These are phyloP conservation scores for Parietichytrium sp. DNA, from an alignment of 108 stramenopile species.

Conservation along the genomic window DNA sequence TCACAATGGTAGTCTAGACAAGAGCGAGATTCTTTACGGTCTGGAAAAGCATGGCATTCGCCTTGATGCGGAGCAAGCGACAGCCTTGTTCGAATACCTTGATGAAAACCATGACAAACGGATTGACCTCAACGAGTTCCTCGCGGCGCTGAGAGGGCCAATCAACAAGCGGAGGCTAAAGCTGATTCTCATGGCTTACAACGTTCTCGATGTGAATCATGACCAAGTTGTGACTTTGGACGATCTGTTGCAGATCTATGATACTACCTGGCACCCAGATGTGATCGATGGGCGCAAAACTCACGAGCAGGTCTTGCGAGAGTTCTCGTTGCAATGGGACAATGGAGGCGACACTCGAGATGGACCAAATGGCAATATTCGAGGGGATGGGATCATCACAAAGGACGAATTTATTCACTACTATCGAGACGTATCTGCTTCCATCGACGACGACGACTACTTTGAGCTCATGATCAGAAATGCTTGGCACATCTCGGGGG, in stretches of 20 bases:
- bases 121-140: conserved; percentile 52
- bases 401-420: conserved; percentile 59
- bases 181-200: conserved; percentile 54
- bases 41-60: conserved; percentile 12
- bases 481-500: conserved; percentile 57
- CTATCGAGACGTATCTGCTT: conserved; percentile 59
- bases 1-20: not conserved
- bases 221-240: conserved; percentile 45
- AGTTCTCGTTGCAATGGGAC: conserved; percentile 52
- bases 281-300: conserved; percentile 51
- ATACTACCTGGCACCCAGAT: conserved; percentile 60
- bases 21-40: not conserved
- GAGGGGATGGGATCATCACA: conserved; percentile 59
- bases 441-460: conserved; percentile 63
- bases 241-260: conserved; percentile 49
- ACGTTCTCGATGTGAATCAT: conserved; percentile 55
- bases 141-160: conserved; percentile 51
- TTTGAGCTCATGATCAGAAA: conserved; percentile 70
- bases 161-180: conserved; percentile 40
- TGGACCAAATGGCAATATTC: too few species aligned
- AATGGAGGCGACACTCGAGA: conserved; percentile 51
- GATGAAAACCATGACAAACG: conserved; percentile 51
- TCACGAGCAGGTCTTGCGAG: conserved; percentile 51
- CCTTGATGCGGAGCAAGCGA: conserved; percentile 42
- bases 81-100: conserved; percentile 47